Evolutionary conservation across 441 rosid species (phyloP), one percentile per base, ranked within the genome.

Genomic region (Sinapis alba): DNA sequence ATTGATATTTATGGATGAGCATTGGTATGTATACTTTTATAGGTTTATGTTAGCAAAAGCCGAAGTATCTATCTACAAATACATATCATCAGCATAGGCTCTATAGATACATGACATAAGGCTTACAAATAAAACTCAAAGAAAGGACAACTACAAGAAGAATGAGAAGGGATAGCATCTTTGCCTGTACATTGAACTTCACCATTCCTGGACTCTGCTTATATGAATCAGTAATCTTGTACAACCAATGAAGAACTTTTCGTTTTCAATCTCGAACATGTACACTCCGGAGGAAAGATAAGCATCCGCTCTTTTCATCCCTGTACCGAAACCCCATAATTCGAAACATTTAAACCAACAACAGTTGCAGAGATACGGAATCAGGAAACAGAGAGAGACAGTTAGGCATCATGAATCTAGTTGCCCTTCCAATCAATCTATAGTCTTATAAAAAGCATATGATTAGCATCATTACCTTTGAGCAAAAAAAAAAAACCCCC

Each of bases 201-300:
- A 11, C 64, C 41, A 28, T 28, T 18, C 65, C 34, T 54, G 50
- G 45, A 15, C 50, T 28, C 23, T 43, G 56, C 66, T 27, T 27
- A 27, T 26, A 60, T 4, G 32, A 30, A 28, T 23, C 10, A 32
- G 23, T 47, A 28, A 32, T 68, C 68, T 60, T 45, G 30, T 45
- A 27, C 50, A 60, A 45, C 66, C 32, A 60, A 4, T 71, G 45
- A 27, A 43, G 45, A 71, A 60, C 30, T 45, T 11, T 16, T 10
- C 18, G 4, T 21, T 28, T 27, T 72, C 23, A 62, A 50, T 72
- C 69, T 50, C 76, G 69, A 10, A 32, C 4, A 50, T 72, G 62
- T 72, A 32, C 68, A 47, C 38, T 62, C 62, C 69, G 15, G 7
- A 72, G 69, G 69, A 72, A 72, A 51, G 76, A 72, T 32, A 72